Percentiles rank a stretch among this genome's conserved stretches.
These are phyloP conservation scores for Podaxis carcinomalis DNA, from an alignment of 768 basidiomycete genomes.

Conservation along the genomic window DNA sequence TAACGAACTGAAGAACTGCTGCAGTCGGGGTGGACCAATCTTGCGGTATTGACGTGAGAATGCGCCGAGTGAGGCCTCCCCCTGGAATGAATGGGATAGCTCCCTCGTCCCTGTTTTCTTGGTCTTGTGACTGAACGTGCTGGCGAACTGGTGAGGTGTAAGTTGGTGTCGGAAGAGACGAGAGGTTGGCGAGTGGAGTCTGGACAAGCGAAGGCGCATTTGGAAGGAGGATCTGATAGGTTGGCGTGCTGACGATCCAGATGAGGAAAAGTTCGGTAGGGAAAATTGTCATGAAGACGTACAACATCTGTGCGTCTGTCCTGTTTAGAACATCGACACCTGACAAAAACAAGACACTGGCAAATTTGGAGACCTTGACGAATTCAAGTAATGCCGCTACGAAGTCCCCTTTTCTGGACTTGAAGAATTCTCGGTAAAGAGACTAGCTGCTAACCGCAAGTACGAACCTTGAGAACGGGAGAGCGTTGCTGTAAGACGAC, in stretches of 20 bases:
- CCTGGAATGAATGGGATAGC: constrained; percentile 73
- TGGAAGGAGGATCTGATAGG: constrained; percentile 48
- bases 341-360: constrained; percentile 58
- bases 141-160: constrained; percentile 45
- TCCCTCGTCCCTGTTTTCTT: constrained; percentile 20
- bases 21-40: constrained; percentile 51
- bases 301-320: constrained; percentile 78
- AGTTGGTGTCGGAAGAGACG: constrained; percentile 43
- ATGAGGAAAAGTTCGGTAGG: background rate
- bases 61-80: constrained; percentile 66
- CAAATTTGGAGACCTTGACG: constrained; percentile 43
- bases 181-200: constrained; percentile 40
- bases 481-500: constrained; percentile 75
- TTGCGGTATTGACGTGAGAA: constrained; percentile 54
- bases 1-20: constrained; percentile 66
- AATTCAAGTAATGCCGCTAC: constrained; percentile 54
- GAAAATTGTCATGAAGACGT: constrained; percentile 19
- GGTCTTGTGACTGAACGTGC: constrained; percentile 23
- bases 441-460: background rate
- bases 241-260: constrained; percentile 49
- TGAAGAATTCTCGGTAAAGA: constrained; percentile 8
- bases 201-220: constrained; percentile 39
- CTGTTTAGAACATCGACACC: constrained; percentile 75
- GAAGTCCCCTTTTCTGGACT: constrained; percentile 71
- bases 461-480: constrained; percentile 66